Evolutionary conservation across 768 basidiomycete genomes (phyloP).

Genomic region (Daedaleopsis sinensis): DNA sequence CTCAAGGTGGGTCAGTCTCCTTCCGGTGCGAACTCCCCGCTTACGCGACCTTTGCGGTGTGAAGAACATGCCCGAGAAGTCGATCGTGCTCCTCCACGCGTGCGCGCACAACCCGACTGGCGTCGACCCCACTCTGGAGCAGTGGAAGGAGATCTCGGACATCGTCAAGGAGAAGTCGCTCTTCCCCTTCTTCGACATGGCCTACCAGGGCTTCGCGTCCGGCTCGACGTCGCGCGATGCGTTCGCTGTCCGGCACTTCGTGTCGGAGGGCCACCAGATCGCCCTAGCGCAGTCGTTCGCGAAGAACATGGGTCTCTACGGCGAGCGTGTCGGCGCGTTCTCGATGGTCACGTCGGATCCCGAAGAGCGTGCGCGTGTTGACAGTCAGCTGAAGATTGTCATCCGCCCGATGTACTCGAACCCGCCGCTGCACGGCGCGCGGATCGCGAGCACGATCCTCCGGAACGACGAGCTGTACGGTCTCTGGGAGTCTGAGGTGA

Average conservation of each 20-base stretch:
- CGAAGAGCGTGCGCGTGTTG: constrained; percentile 83
- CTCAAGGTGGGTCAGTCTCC: constrained; percentile 56
- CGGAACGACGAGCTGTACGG: constrained; percentile 71
- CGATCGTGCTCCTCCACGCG: constrained; percentile 91
- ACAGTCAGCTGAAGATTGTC: constrained; percentile 94
- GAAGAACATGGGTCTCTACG: constrained; percentile 99
- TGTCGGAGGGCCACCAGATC: constrained; percentile 85
- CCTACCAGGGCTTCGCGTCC: constrained; percentile 98
- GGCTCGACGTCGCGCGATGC: constrained; percentile 90
- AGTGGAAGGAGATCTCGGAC: constrained; percentile 91
- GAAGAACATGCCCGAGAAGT: constrained; percentile 70
- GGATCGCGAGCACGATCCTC: constrained; percentile 85
- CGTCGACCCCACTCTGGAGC: constrained; percentile 89
- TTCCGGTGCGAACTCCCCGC: not conserved
- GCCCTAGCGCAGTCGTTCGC: constrained; percentile 95
- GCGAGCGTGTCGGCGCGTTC: constrained; percentile 97
- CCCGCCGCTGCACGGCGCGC: constrained; percentile 90
- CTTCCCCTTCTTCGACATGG: constrained; percentile 99
- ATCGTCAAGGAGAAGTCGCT: constrained; percentile 86
- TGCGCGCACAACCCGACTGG: constrained; percentile 99
- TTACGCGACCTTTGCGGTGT: constrained; percentile 1
- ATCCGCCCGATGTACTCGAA: constrained; percentile 98
- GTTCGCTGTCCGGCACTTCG: constrained; percentile 94
- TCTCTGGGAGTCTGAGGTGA: constrained; percentile 92
- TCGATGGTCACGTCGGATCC: constrained; percentile 72